A percentile compares a stretch with the other conserved stretches of the same genome.
phyloP scores from a whole-genome alignment of 2,329 filamentous ascomycete species.

The Colletotrichum cordylinicola region DNA sequence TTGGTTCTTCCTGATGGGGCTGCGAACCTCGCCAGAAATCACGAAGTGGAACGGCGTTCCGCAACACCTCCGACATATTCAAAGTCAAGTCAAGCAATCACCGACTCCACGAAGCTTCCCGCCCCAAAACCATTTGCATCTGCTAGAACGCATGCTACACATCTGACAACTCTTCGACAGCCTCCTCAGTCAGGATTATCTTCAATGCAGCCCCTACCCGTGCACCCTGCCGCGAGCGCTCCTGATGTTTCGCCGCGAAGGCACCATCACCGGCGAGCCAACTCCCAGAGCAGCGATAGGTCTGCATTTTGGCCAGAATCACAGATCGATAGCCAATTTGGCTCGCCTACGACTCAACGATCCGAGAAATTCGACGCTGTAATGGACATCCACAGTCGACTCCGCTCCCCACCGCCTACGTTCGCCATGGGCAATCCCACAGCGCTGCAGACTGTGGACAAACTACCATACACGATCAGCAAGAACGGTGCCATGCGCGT shows the following conservation, averaged over 20 bases:
- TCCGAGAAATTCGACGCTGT: constrained; percentile 9
- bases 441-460: constrained; percentile 3
- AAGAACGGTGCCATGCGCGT: constrained; percentile 44
- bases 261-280: constrained; percentile 22
- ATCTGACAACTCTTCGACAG: constrained; percentile 22
- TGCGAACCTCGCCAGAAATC: neutral
- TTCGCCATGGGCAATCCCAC: neutral
- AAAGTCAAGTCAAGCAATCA: constrained; percentile 28
- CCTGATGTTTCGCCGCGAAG: constrained; percentile 25
- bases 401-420: neutral
- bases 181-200: constrained; percentile 24
- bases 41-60: neutral
- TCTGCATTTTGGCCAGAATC: constrained; percentile 22
- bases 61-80: neutral
- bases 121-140: constrained; percentile 31
- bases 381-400: constrained; percentile 3
- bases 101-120: constrained; percentile 40
- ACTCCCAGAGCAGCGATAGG: constrained; percentile 32
- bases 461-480: constrained; percentile 35
- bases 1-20: neutral
- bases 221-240: constrained; percentile 24
- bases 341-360: constrained; percentile 18
- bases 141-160: constrained; percentile 32
- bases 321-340: constrained; percentile 17
- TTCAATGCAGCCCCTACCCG: constrained; percentile 14